These are phyloP conservation scores for Termitomyces sp. DNA, from an alignment of 768 basidiomycete species.

Conservation along the genomic window DNA sequence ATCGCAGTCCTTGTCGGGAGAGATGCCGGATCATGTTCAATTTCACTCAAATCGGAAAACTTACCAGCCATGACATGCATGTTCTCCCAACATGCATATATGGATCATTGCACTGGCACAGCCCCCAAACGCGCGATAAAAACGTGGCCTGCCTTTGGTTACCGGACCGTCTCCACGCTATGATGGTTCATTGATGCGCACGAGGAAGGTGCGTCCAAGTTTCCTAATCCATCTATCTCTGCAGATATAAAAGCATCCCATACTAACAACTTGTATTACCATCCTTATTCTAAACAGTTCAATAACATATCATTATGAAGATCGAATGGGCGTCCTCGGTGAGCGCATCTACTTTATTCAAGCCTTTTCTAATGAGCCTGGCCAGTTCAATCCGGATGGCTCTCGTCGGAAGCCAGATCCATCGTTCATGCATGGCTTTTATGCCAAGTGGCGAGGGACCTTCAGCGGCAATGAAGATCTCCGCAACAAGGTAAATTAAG, in stretches of 20 bases:
- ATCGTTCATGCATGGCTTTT: conserved; percentile 71
- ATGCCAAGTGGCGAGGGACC: conserved; percentile 77
- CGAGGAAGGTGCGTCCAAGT: conserved; percentile 12
- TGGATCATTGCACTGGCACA: too few species aligned
- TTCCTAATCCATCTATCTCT: conserved; percentile 15
- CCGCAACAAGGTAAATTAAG: conserved; percentile 46
- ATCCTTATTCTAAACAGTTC: conserved; percentile 7
- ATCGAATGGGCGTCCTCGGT: conserved; percentile 53
- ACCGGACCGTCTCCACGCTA: not conserved
- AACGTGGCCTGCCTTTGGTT: not conserved
- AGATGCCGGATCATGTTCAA: not conserved
- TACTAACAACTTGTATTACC: not conserved
- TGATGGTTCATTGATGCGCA: conserved; percentile 10
- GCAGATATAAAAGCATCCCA: conserved; percentile 12
- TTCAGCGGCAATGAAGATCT: conserved; percentile 59
- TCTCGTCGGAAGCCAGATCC: conserved; percentile 45
- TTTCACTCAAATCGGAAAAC: not conserved
- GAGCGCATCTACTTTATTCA: conserved; percentile 23
- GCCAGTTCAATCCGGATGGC: conserved; percentile 42
- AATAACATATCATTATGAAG: conserved; percentile 34
- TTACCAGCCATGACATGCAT: not conserved
- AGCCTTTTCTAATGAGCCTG: not conserved
- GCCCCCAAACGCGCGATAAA: not conserved
- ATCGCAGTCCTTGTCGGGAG: not conserved
- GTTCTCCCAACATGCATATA: not conserved